phyloP scores from a whole-genome alignment of 306 rosid genomes.

The Canavalia gladiata region DNA sequence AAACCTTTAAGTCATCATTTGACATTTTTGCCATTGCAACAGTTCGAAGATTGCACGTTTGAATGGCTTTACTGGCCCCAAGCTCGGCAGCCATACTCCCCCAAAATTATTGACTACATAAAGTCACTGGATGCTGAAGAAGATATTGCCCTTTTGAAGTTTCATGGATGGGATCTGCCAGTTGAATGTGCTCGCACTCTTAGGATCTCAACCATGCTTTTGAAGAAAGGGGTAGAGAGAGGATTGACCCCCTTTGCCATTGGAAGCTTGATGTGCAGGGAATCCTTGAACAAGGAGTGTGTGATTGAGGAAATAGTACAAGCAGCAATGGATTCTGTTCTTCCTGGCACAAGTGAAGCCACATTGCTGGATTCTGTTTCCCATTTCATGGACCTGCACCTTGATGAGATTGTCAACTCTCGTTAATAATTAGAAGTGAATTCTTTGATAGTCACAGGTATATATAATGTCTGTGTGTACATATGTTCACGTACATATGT shows the following conservation, averaged over 20 bases:
- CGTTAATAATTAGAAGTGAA: conserved; percentile 47
- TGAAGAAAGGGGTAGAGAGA: conserved; percentile 84
- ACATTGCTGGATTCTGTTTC: conserved; percentile 74
- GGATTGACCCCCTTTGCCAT: conserved; percentile 77
- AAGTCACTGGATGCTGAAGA: conserved; percentile 79
- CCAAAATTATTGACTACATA: conserved; percentile 69
- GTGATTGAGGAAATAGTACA: conserved; percentile 78
- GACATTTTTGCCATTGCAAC: conserved; percentile 50
- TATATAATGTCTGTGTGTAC: conserved; percentile 47
- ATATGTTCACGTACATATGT: conserved; percentile 55
- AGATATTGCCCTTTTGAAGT: conserved; percentile 79
- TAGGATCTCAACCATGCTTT: conserved; percentile 85
- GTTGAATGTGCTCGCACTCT: conserved; percentile 80
- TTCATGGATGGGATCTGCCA: conserved; percentile 87
- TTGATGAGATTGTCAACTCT: conserved; percentile 57
- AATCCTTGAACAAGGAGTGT: conserved; percentile 73
- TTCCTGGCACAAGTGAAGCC: conserved; percentile 85
- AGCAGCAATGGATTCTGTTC: conserved; percentile 71
- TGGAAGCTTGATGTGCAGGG: conserved; percentile 84
- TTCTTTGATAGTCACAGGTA: conserved; percentile 35
- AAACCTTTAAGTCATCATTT: neutral
- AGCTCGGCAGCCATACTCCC: conserved; percentile 73
- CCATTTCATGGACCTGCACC: conserved; percentile 70
- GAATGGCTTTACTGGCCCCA: conserved; percentile 99
- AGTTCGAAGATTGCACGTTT: conserved; percentile 95